phyloP scores from a whole-genome alignment of 768 basidiomycete genomes.

The Mycena latifolia region DNA sequence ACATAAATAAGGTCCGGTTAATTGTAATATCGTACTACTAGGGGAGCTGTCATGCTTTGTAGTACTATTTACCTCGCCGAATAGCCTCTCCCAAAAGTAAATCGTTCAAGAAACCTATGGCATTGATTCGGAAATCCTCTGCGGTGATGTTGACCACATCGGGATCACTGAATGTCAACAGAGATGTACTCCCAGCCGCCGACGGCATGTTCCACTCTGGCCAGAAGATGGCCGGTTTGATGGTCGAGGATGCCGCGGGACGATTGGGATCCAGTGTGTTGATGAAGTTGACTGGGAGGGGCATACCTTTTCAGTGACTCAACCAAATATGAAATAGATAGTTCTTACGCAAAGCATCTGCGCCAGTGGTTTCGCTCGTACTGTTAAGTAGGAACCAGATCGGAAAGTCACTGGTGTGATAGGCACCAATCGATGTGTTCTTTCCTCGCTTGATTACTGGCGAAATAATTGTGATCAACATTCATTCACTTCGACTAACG shows the following conservation, averaged over 20 bases:
- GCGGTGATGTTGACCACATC: neutral
- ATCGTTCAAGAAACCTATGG: neutral
- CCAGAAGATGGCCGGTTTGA: neutral
- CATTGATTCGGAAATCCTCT: neutral
- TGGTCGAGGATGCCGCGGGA: neutral
- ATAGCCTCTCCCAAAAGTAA: neutral
- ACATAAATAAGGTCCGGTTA: too few relatives aligned
- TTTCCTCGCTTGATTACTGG: neutral
- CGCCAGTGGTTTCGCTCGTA: neutral
- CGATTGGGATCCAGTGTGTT: constrained; percentile 13
- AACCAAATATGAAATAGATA: neutral
- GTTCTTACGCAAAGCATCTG: neutral
- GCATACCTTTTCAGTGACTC: too few relatives aligned
- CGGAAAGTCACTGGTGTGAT: neutral
- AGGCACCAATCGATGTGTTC: neutral
- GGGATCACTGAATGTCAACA: constrained; percentile 10
- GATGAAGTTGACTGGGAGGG: neutral
- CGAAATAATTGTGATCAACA: too few relatives aligned
- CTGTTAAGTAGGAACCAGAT: neutral
- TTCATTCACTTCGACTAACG: too few relatives aligned
- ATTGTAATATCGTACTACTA: too few relatives aligned
- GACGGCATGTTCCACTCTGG: neutral
- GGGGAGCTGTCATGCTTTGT: too few relatives aligned
- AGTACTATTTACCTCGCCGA: too few relatives aligned
- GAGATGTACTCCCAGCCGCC: neutral